A percentile compares a stretch with the other conserved stretches of the same genome.
phyloP scores from a whole-genome alignment of 2,329 filamentous ascomycete genomes.

The Botryotinia narcissicola region DNA sequence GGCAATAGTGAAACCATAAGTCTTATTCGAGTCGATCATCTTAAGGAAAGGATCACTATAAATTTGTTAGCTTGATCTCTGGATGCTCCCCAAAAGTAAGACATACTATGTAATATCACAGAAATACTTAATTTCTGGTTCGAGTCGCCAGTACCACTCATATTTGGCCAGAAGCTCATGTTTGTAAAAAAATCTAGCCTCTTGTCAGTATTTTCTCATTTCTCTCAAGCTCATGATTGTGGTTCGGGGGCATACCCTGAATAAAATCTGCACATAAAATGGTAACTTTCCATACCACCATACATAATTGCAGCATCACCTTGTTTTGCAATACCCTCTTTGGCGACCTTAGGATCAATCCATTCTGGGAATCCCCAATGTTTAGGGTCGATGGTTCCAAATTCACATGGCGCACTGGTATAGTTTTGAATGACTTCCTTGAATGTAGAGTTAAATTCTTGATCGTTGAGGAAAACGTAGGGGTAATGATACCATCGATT shows the following conservation, averaged over 20 bases:
- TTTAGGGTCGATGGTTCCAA: constrained; percentile 83
- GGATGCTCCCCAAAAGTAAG: neutral
- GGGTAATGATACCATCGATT: constrained; percentile 99
- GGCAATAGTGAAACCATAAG: constrained; percentile 97
- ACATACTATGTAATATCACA: constrained; percentile 97
- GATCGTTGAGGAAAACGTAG: constrained; percentile 97
- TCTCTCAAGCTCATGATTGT: neutral
- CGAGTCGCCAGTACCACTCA: constrained; percentile 99
- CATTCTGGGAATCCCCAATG: constrained; percentile 98
- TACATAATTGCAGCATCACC: constrained; percentile 99
- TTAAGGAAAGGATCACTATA: constrained; percentile 85
- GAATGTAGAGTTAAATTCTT: constrained; percentile 93
- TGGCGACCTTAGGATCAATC: constrained; percentile 89
- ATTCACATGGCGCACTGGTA: constrained; percentile 84
- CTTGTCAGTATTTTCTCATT: constrained; percentile 24
- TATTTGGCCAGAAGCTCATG: constrained; percentile 93
- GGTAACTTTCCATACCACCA: constrained; percentile 96
- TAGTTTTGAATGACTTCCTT: constrained; percentile 85
- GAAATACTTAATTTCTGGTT: constrained; percentile 99
- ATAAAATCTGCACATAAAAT: constrained; percentile 99
- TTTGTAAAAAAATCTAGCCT: constrained; percentile 84
- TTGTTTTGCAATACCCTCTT: constrained; percentile 94
- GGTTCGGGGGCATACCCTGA: constrained; percentile 66
- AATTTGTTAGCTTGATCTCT: constrained; percentile 1
- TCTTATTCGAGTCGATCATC: constrained; percentile 95